These are phyloP conservation scores for Astrephomene gubernaculifera DNA, from an alignment of 139 green algal species.

Conservation along the genomic window DNA sequence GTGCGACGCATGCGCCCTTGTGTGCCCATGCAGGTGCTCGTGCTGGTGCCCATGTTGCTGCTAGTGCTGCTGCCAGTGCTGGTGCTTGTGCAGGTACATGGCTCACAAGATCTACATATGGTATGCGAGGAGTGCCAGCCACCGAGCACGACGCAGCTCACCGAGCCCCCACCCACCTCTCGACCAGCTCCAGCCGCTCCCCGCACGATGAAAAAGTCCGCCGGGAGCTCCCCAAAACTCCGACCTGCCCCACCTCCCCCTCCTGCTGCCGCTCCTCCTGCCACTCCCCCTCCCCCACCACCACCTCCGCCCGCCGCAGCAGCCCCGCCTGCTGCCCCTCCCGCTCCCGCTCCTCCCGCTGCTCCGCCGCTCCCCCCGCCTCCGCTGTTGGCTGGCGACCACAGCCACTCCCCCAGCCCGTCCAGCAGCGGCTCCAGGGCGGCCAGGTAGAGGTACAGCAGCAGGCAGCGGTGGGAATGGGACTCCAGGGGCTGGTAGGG, in stretches of 20 bases:
- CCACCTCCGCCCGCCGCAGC: background rate
- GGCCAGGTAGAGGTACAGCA: slow-evolving; percentile 41
- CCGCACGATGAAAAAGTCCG: slow-evolving; percentile 39
- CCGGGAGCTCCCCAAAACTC: background rate
- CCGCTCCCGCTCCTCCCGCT: background rate
- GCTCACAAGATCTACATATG: too few species aligned
- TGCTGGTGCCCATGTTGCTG: too few species aligned
- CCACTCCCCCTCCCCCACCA: too few species aligned
- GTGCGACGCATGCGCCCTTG: too few species aligned
- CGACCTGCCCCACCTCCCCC: background rate
- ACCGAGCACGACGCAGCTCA: too few species aligned
- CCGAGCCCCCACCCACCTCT: slow-evolving; percentile 17
- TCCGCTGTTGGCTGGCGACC: background rate
- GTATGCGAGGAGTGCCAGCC: too few species aligned
- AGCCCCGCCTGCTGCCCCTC: background rate
- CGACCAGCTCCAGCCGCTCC: background rate
- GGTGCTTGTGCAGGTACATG: too few species aligned
- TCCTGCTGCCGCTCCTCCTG: too few species aligned
- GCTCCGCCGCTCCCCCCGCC: background rate
- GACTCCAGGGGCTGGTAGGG: slow-evolving; percentile 14
- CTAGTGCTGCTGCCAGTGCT: too few species aligned
- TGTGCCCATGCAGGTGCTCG: too few species aligned
- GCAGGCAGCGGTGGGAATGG: slow-evolving; percentile 26
- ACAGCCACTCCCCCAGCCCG: slow-evolving; percentile 33
- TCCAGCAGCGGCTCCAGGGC: slow-evolving; percentile 29